These are phyloP conservation scores for Auricularia cornea DNA, from an alignment of 768 basidiomycete genomes.

Conservation along the genomic window DNA sequence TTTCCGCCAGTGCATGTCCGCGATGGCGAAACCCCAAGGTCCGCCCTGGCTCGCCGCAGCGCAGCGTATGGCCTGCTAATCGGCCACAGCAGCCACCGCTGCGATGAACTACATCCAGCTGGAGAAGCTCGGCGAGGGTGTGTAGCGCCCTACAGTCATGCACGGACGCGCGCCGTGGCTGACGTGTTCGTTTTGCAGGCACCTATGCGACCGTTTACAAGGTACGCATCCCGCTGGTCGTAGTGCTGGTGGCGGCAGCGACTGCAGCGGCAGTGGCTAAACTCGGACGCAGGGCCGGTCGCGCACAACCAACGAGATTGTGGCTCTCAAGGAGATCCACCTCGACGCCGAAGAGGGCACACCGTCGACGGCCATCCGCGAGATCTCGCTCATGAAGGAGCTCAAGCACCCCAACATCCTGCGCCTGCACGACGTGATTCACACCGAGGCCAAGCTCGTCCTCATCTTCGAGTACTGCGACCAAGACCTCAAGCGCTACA, in stretches of 20 bases:
- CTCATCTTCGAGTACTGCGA: constrained; percentile 99
- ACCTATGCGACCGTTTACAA: constrained; percentile 97
- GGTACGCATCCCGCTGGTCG: constrained; percentile 33
- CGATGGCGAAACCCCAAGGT: too few species aligned
- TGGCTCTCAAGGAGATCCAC: constrained; percentile 97
- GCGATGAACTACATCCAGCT: constrained; percentile 37
- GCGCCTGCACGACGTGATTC: constrained; percentile 95
- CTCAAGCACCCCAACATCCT: constrained; percentile 99
- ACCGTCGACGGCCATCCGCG: constrained; percentile 95
- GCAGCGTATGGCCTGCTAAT: too few species aligned
- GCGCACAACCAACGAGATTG: constrained; percentile 95
- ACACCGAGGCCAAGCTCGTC: constrained; percentile 95
- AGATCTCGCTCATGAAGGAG: constrained; percentile 99
- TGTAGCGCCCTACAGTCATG: neutral
- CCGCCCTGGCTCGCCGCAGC: too few species aligned
- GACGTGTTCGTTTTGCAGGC: constrained; percentile 40
- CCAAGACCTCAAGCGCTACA: constrained; percentile 97
- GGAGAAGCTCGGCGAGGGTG: constrained; percentile 70
- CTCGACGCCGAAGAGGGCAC: constrained; percentile 99
- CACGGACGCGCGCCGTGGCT: neutral
- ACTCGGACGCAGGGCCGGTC: constrained; percentile 92
- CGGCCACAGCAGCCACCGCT: neutral
- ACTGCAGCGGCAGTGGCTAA: too few species aligned
- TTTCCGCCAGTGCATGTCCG: too few species aligned
- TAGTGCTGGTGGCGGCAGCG: too few species aligned